Conservation (phyloP, 139 green algal genomes). For the Asterochloris erici region DNA sequence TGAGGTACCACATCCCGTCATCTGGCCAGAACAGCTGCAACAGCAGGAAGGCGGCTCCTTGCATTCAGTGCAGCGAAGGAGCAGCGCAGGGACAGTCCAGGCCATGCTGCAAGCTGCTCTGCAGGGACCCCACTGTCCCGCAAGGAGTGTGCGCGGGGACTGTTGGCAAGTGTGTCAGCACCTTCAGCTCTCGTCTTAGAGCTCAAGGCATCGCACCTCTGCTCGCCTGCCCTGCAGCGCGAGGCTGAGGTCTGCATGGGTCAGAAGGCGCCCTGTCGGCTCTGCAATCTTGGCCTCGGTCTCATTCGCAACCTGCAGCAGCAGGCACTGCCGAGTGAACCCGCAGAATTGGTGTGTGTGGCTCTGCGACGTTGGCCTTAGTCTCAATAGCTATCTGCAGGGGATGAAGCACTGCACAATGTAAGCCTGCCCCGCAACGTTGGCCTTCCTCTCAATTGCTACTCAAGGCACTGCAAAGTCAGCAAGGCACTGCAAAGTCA, state of each 20-base stretch:
- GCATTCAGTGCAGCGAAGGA: too few relatives aligned
- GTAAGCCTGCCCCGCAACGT: too few relatives aligned
- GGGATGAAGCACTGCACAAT: too few relatives aligned
- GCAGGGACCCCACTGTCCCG: too few relatives aligned
- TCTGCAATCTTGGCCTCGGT: constrained; percentile 13
- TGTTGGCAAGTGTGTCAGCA: neutral
- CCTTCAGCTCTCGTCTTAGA: neutral
- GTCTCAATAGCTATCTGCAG: too few relatives aligned
- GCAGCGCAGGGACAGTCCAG: too few relatives aligned
- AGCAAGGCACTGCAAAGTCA: too few relatives aligned
- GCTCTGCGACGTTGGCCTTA: too few relatives aligned
- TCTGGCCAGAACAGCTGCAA: constrained; percentile 88
- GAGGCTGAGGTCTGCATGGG: constrained; percentile 44
- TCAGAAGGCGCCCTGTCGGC: constrained; percentile 45
- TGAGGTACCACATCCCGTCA: constrained; percentile 82
- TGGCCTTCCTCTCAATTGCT: too few relatives aligned
- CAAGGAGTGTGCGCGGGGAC: neutral
- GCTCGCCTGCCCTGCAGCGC: constrained; percentile 64
- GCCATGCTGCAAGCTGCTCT: neutral
- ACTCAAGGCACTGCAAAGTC: too few relatives aligned
- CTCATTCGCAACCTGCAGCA: neutral
- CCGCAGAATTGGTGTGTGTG: neutral
- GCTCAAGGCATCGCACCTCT: constrained; percentile 44
- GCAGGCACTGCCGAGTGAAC: neutral
- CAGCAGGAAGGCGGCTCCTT: neutral